phyloP scores from a whole-genome alignment of 352 stramenopile species.

The Salisapilia sapeloensis region DNA sequence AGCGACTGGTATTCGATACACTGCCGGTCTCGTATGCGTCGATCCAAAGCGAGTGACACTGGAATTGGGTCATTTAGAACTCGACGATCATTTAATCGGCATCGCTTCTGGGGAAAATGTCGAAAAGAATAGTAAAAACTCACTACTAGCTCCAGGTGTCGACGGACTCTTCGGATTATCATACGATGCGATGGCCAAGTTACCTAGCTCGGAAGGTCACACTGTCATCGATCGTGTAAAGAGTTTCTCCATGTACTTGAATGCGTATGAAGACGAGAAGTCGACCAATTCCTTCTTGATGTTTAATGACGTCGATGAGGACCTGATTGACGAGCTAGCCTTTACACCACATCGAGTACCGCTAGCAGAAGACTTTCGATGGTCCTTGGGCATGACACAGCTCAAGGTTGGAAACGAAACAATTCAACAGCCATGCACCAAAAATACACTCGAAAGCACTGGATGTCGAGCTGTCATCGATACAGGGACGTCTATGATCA shows the following conservation, averaged over 20 bases:
- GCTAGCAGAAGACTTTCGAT: no score
- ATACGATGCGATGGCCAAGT: slow-evolving; percentile 4
- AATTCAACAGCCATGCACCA: slow-evolving; percentile 2
- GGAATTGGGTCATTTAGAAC: slow-evolving; percentile 18
- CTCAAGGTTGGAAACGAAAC: slow-evolving; percentile 5
- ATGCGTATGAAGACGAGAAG: not conserved
- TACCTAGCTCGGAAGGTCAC: slow-evolving; percentile 1
- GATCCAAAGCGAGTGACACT: slow-evolving; percentile 14
- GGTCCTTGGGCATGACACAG: slow-evolving; percentile 4
- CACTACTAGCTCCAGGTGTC: no score
- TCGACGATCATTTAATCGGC: slow-evolving; percentile 36
- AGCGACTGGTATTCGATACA: slow-evolving; percentile 33
- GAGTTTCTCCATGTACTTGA: slow-evolving; percentile 6
- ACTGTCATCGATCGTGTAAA: slow-evolving; percentile 6
- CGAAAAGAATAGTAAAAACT: no score
- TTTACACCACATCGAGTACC: slow-evolving; percentile 3
- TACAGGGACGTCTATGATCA: slow-evolving; percentile 17
- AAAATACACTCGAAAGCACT: no score
- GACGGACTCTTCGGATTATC: slow-evolving; percentile 7
- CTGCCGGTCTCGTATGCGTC: slow-evolving; percentile 46
- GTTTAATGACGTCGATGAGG: slow-evolving; percentile 6
- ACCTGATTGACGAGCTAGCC: slow-evolving; percentile 2
- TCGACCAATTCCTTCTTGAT: slow-evolving; percentile 5
- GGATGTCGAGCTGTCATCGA: slow-evolving; percentile 15
- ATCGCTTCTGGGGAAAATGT: slow-evolving; percentile 33